Evolutionary conservation across 1,284 basidiomycete species (phyloP), one percentile per base, ranked within the genome.

Genomic region (Microbotryum lychnidis-dioicae): DNA sequence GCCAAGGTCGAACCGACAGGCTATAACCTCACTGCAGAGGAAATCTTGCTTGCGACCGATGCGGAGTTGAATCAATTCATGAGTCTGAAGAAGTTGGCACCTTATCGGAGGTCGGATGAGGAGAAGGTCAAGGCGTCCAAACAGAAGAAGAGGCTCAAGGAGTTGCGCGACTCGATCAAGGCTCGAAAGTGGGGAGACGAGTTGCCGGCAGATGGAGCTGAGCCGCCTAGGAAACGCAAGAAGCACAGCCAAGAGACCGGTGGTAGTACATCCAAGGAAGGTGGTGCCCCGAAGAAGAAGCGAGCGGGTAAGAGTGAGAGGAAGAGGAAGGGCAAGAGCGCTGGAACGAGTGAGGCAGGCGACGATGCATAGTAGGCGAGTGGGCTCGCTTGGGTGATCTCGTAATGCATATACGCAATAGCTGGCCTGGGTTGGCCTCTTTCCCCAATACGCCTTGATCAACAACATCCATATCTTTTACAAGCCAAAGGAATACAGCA

Each of bases 1-100:
- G 80, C 84, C 8, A 80, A 84, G 51, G 84, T 91, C 16, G 78
- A 84, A 42, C 77, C 86, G 0, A 80, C 87, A 61, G 76, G 77
- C 44, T 96, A 83, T 75, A 85, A 84, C 9, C 82, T 99, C 50
- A 82, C 85, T 0, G 83, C 94, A 0, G 84, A 81, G 2, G 94
- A 99, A 73, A 92, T 98, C 67, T 80, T 99, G 23, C 80, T 92
- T 70, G 92, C 96, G 4, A 91, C 87, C 20, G 94, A 99, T 76
- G 81, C 84, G 54, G 93, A 98, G 73, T 82, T 98, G 54, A 98
- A 98, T 77, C 81, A 87, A 61, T 89, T 91, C 72, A 84, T 96
- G 72, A 83, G 87, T 44, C 78, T 98, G 70, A 93, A 90, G 78
- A 87, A 88, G 73, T 81, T 91, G 63, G 93, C 93, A 25, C 91